Evolutionary conservation across 2,329 filamentous ascomycete genomes (phyloP).

Genomic region (Coniochaeta sp.): DNA sequence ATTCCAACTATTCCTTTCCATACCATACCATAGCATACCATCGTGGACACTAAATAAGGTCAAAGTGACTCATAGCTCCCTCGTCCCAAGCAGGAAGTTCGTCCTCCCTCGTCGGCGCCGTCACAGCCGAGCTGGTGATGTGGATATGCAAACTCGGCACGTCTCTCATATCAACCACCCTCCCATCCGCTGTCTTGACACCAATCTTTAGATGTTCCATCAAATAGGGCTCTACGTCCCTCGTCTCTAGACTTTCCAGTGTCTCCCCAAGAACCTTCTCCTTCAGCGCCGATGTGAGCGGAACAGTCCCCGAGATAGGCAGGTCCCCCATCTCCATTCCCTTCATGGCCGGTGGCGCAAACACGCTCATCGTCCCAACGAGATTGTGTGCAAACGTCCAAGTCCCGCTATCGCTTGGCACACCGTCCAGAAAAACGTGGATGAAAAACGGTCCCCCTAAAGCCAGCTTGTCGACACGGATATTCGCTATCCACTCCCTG

Average conservation of each 20-base stretch:
- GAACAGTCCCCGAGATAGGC: slow-evolving; percentile 40
- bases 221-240: slow-evolving; percentile 33
- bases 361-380: slow-evolving; percentile 54
- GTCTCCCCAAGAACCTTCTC: slow-evolving; percentile 28
- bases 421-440: slow-evolving; percentile 59
- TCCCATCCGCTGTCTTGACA: slow-evolving; percentile 20
- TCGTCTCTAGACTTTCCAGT: slow-evolving; percentile 28
- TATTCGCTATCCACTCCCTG: slow-evolving; percentile 61
- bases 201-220: slow-evolving; percentile 25
- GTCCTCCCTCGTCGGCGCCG: slow-evolving; percentile 20
- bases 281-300: slow-evolving; percentile 41
- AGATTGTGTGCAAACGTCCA: slow-evolving; percentile 50
- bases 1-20: neutral
- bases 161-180: slow-evolving; percentile 14
- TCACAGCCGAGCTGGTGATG: slow-evolving; percentile 29
- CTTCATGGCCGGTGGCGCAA: slow-evolving; percentile 26
- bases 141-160: slow-evolving; percentile 26
- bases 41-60: neutral
- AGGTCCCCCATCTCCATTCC: slow-evolving; percentile 25
- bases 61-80: neutral
- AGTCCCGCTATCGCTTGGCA: slow-evolving; percentile 29
- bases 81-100: slow-evolving; percentile 29
- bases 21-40: neutral
- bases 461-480: slow-evolving; percentile 53
- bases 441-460: slow-evolving; percentile 55